phyloP scores from a whole-genome alignment of 2,329 filamentous ascomycete species.

The Iodosphaeria phyllophila region DNA sequence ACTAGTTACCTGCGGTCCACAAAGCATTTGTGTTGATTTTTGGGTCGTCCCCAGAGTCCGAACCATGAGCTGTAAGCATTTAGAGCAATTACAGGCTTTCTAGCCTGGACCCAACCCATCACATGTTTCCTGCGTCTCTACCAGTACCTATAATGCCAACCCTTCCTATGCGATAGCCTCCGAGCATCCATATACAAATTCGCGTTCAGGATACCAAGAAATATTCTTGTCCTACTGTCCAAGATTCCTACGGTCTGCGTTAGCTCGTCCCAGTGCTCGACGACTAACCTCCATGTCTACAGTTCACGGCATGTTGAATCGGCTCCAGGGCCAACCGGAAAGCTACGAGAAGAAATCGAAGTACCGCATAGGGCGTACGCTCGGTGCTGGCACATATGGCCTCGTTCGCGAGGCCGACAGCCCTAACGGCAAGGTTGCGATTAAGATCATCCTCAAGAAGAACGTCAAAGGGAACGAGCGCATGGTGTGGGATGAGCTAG shows the following conservation, averaged over 20 bases:
- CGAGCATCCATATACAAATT: too few relatives aligned
- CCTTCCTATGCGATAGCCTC: too few relatives aligned
- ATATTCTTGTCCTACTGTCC: background rate
- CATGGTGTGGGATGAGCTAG: slow-evolving; percentile 96
- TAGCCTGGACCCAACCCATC: too few relatives aligned
- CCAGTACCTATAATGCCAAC: too few relatives aligned
- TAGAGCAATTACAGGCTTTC: too few relatives aligned
- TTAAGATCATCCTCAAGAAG: slow-evolving; percentile 99
- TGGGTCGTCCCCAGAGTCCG: too few relatives aligned
- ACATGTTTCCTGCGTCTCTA: too few relatives aligned
- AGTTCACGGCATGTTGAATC: slow-evolving; percentile 87
- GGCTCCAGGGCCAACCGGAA: slow-evolving; percentile 88
- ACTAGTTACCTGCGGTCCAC: too few relatives aligned
- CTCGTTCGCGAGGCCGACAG: slow-evolving; percentile 92
- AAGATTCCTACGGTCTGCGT: too few relatives aligned
- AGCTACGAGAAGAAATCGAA: slow-evolving; percentile 97
- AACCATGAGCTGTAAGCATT: too few relatives aligned
- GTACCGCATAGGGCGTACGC: slow-evolving; percentile 82
- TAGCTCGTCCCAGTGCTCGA: background rate
- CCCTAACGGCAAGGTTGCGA: slow-evolving; percentile 66
- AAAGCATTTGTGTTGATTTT: too few relatives aligned
- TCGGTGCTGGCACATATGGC: slow-evolving; percentile 94
- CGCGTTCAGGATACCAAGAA: too few relatives aligned
- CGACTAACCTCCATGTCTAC: slow-evolving; percentile 4
- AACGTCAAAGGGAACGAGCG: slow-evolving; percentile 96